Conservation (phyloP, 129 eudicot genomes). For the Kitagawia praeruptora region DNA sequence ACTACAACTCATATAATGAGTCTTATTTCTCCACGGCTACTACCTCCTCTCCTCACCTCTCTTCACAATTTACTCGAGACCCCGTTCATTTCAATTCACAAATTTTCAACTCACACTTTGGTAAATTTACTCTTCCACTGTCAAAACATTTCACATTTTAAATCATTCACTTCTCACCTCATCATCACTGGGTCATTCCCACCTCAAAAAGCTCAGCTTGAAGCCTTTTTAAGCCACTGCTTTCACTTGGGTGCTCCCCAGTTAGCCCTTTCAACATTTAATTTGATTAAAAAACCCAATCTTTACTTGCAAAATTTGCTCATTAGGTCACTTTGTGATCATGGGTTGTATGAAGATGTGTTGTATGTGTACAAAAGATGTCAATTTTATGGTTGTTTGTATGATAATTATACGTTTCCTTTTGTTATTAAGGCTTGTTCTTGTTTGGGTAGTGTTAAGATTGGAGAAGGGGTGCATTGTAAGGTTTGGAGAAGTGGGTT, state of each 20-base stretch:
- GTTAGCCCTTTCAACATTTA: constrained; percentile 31
- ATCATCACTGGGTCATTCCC: constrained; percentile 22
- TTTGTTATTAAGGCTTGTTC: constrained; percentile 51
- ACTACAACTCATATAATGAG: constrained; percentile 5
- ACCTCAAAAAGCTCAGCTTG: constrained; percentile 10
- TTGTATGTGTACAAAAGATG: constrained; percentile 24
- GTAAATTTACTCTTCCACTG: constrained; percentile 16
- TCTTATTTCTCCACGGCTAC: neutral
- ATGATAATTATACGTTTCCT: constrained; percentile 51
- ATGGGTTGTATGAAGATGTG: constrained; percentile 29
- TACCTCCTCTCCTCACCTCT: neutral
- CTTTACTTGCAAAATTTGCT: constrained; percentile 38
- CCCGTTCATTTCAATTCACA: neutral
- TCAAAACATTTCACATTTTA: constrained; percentile 19
- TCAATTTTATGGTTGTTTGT: constrained; percentile 19
- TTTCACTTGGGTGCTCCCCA: constrained; percentile 41
- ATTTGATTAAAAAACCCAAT: constrained; percentile 21
- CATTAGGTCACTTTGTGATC: constrained; percentile 29
- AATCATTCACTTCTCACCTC: constrained; percentile 29
- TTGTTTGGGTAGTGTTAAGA: constrained; percentile 20
- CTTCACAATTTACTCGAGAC: neutral
- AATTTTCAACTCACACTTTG: constrained; percentile 6
- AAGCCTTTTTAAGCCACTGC: constrained; percentile 26
- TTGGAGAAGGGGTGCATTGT: constrained; percentile 33
- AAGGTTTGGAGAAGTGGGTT: constrained; percentile 41